These are phyloP conservation scores for Antitrichia curtipendula DNA, from an alignment of 225 moss, liverwort and hornwort species.

Conservation along the genomic window DNA sequence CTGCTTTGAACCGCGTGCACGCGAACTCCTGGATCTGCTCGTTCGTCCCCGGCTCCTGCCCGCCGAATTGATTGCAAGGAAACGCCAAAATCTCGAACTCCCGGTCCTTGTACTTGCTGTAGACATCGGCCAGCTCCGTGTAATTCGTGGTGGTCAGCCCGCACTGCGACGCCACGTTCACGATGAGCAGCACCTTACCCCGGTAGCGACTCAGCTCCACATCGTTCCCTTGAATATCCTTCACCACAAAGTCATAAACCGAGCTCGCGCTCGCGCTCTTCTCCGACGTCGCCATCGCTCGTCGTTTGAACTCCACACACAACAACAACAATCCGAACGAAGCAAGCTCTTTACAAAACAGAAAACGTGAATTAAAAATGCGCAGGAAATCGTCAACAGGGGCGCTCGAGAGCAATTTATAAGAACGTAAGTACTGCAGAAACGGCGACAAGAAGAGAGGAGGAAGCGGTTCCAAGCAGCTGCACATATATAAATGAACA, in stretches of 20 bases:
- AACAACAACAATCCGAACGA: background rate
- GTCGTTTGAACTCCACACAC: background rate
- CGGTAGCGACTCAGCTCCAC: conserved; percentile 49
- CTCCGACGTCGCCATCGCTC: background rate
- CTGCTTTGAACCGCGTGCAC: conserved; percentile 67
- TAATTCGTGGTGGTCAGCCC: conserved; percentile 61
- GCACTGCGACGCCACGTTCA: conserved; percentile 82
- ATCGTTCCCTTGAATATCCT: conserved; percentile 51
- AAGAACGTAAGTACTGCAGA: background rate
- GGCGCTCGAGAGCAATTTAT: background rate
- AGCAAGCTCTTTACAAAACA: background rate
- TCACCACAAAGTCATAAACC: conserved; percentile 22
- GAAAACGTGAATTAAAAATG: background rate
- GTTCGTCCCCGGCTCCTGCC: conserved; percentile 69
- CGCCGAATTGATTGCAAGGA: conserved; percentile 81
- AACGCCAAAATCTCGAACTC: conserved; percentile 74
- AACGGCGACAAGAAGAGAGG: background rate
- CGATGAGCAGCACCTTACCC: conserved; percentile 78
- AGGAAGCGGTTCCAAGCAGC: background rate
- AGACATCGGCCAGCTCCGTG: conserved; percentile 50
- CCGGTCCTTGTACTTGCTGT: conserved; percentile 25
- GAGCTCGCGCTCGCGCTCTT: background rate
- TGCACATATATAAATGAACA: background rate
- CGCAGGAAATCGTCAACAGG: background rate
- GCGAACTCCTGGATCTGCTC: conserved; percentile 81